Percentiles rank a stretch among this genome's conserved stretches.
phyloP scores from a whole-genome alignment of 768 basidiomycete species.

The Polyporus arcularius region DNA sequence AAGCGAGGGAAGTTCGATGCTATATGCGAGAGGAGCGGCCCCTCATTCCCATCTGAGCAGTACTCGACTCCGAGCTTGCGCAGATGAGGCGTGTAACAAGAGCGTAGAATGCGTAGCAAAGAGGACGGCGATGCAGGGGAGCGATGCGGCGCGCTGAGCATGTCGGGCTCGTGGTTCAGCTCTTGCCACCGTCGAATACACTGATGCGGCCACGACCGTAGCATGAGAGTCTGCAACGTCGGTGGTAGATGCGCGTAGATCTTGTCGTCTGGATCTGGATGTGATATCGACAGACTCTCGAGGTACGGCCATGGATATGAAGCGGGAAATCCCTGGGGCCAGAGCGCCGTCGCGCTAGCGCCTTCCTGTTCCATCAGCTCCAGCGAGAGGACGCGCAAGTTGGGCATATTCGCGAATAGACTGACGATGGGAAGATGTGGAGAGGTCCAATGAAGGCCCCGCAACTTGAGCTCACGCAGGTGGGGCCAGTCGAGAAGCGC shows the following conservation, averaged over 20 bases:
- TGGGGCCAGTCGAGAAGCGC: background rate
- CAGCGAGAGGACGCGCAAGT: background rate
- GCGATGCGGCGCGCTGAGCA: background rate
- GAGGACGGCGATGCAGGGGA: background rate
- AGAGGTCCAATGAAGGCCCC: background rate
- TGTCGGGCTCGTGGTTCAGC: background rate
- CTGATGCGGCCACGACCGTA: background rate
- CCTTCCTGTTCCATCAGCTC: background rate
- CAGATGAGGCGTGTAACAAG: background rate
- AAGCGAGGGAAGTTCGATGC: background rate
- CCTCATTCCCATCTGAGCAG: background rate
- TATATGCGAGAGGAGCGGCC: background rate
- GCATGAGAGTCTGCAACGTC: background rate
- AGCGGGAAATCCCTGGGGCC: background rate
- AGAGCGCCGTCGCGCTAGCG: background rate
- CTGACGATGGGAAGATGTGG: background rate
- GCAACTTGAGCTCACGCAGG: background rate
- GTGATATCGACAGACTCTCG: background rate
- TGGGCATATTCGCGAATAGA: background rate
- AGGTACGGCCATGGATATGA: background rate
- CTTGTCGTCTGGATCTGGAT: background rate
- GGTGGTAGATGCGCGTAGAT: background rate
- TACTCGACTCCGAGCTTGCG: background rate
- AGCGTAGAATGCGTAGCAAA: background rate
- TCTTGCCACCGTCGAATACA: background rate